These are phyloP conservation scores for Trichothecium roseum DNA, from an alignment of 2,329 filamentous ascomycete species.

Conservation along the genomic window DNA sequence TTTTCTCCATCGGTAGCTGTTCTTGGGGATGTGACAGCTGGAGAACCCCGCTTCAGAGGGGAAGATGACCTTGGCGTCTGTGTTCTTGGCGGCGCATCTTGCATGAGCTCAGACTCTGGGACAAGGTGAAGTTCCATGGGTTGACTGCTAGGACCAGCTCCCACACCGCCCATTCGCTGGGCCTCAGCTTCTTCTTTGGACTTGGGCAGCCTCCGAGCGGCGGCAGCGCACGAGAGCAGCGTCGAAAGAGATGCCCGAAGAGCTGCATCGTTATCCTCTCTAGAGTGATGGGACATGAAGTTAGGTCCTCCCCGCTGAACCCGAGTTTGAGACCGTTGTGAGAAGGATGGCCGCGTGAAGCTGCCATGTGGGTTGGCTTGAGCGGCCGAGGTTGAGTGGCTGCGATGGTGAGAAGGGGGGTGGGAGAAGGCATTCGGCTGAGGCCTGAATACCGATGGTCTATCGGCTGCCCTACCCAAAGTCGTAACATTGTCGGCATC, in stretches of 20 bases:
- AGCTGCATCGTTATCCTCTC: conserved; percentile 86
- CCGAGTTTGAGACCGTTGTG: conserved; percentile 35
- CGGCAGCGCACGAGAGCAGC: conserved; percentile 86
- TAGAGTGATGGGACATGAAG: conserved; percentile 63
- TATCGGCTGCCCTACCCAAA: conserved; percentile 41
- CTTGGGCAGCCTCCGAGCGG: conserved; percentile 73
- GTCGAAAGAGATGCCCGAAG: conserved; percentile 90
- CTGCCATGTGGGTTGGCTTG: conserved; percentile 36
- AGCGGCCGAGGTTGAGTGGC: conserved; percentile 38
- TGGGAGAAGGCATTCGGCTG: conserved; percentile 91
- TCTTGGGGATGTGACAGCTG: conserved; percentile 17
- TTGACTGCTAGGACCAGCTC: conserved; percentile 35
- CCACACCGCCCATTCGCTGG: conserved; percentile 19
- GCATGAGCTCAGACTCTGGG: conserved; percentile 49
- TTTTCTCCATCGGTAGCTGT: conserved; percentile 26
- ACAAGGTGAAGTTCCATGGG: conserved; percentile 50
- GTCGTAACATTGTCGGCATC: conserved; percentile 75
- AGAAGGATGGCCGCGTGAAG: conserved; percentile 38
- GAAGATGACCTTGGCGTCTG: conserved; percentile 5
- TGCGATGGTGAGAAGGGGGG: conserved; percentile 49
- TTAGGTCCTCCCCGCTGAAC: conserved; percentile 39
- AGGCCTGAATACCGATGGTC: conserved; percentile 55
- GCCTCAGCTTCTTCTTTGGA: conserved; percentile 35
- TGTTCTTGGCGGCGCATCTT: conserved; percentile 15
- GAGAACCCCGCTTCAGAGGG: conserved; percentile 17